Conservation (phyloP, 2,329 filamentous ascomycete genomes). For the Scolecobasidium constrictum region DNA sequence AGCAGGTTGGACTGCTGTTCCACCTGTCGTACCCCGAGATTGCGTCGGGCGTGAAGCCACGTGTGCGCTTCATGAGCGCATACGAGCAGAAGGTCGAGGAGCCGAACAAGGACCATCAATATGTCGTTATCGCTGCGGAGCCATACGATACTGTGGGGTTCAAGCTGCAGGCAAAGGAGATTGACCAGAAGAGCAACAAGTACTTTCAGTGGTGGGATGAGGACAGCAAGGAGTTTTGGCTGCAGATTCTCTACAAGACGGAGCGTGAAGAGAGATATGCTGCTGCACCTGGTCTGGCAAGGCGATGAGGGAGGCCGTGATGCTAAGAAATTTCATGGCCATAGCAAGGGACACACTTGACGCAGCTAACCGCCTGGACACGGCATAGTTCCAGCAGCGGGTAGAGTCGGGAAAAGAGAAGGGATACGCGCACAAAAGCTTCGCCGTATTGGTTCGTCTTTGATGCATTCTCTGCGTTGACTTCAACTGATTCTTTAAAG, state of each 20-base stretch:
- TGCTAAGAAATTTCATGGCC: too few species aligned
- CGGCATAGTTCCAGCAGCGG: too few species aligned
- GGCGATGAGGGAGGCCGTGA: too few species aligned
- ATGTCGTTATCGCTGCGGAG: slow-evolving; percentile 87
- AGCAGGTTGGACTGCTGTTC: slow-evolving; percentile 87
- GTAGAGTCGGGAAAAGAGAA: neutral
- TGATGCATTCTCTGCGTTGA: too few species aligned
- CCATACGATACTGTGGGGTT: slow-evolving; percentile 97
- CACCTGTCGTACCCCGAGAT: slow-evolving; percentile 95
- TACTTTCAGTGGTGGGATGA: slow-evolving; percentile 95
- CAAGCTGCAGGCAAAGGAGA: slow-evolving; percentile 86
- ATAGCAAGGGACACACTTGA: too few species aligned
- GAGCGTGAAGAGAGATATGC: slow-evolving; percentile 86
- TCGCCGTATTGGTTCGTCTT: neutral
- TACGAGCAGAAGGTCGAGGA: slow-evolving; percentile 95
- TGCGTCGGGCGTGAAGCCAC: slow-evolving; percentile 59
- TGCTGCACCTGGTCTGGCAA: slow-evolving; percentile 52
- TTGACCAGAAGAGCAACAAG: slow-evolving; percentile 77
- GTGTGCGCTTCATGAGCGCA: slow-evolving; percentile 94
- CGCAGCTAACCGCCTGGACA: too few species aligned
- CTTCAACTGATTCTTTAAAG: too few species aligned
- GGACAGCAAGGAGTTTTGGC: slow-evolving; percentile 93
- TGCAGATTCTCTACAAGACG: slow-evolving; percentile 97
- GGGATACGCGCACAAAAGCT: neutral
- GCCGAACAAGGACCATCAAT: slow-evolving; percentile 88